These are phyloP conservation scores for Fennellomyces sp. DNA, from an alignment of 371 early-diverging fungal species.

Conservation along the genomic window DNA sequence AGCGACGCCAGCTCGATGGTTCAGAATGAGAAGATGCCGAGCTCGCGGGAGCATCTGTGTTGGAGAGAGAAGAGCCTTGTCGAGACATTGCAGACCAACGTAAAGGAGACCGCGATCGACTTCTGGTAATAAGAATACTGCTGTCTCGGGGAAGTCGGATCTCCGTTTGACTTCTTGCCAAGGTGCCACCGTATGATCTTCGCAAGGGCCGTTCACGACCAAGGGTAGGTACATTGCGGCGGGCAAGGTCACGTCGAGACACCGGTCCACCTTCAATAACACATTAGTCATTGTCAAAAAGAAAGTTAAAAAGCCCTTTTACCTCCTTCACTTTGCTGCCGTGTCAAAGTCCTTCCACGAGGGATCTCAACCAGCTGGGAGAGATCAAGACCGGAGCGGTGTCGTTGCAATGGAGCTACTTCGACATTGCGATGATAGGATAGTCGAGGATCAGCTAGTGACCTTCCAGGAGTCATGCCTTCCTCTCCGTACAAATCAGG, in stretches of 20 bases:
- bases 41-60: neutral
- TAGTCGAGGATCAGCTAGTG: neutral
- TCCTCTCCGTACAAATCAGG: neutral
- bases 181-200: too few species aligned
- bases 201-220: too few species aligned
- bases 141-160: neutral
- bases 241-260: neutral
- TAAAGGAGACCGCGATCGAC: neutral
- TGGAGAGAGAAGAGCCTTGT: too few species aligned
- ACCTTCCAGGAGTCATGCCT: neutral
- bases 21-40: neutral
- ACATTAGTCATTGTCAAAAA: neutral
- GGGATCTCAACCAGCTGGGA: neutral
- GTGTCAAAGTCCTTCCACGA: neutral
- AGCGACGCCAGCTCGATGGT: neutral
- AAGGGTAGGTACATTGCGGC: neutral
- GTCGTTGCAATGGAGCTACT: neutral
- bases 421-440: neutral
- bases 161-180: neutral
- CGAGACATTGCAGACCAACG: neutral
- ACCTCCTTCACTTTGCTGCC: conserved; percentile 3
- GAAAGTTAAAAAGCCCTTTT: neutral
- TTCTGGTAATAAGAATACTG: neutral
- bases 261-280: neutral
- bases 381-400: neutral